Percentiles rank a stretch among this genome's conserved stretches.
Evolutionary conservation across 2,329 filamentous ascomycete genomes (phyloP).

Genomic region (Akanthomyces lecanii): DNA sequence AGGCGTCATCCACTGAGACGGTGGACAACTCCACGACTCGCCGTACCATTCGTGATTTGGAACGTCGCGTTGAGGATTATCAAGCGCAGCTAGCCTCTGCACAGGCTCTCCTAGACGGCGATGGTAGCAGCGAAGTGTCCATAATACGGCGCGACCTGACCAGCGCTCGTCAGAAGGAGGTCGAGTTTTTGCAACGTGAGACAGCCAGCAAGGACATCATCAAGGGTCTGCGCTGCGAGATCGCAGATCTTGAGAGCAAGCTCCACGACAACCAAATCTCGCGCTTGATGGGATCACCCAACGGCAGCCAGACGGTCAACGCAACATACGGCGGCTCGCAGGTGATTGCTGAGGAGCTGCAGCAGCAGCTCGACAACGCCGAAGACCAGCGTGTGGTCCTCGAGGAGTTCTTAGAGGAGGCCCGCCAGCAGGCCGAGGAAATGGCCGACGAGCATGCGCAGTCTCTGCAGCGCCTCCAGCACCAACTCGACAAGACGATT

Average conservation of each 20-base stretch:
- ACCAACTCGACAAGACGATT: conserved; percentile 48
- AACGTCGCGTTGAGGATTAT: conserved; percentile 55
- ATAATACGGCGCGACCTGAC: conserved; percentile 60
- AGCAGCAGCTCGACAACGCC: conserved; percentile 51
- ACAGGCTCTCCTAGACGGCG: conserved; percentile 32
- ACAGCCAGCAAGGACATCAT: conserved; percentile 57
- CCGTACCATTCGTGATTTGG: conserved; percentile 61
- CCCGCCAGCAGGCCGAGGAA: conserved; percentile 48
- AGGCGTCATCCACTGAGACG: conserved; percentile 45
- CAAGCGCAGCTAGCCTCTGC: conserved; percentile 39
- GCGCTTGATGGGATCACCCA: conserved; percentile 37
- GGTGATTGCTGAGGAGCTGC: conserved; percentile 41
- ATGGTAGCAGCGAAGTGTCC: conserved; percentile 52
- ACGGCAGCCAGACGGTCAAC: conserved; percentile 18
- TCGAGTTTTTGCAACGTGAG: conserved; percentile 62
- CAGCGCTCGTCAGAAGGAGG: conserved; percentile 61
- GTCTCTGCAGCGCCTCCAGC: conserved; percentile 40
- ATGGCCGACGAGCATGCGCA: conserved; percentile 41
- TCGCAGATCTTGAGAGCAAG: conserved; percentile 63
- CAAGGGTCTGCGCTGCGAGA: conserved; percentile 59
- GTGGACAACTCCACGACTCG: conserved; percentile 56
- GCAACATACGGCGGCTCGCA: conserved; percentile 11
- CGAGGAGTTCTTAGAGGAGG: conserved; percentile 55
- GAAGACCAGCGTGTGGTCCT: conserved; percentile 56
- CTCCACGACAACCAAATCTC: conserved; percentile 59